Evolutionary conservation across 2,329 filamentous ascomycete genomes (phyloP), one percentile per base, ranked within the genome.

Genomic region (Pezizomycotina sp.): DNA sequence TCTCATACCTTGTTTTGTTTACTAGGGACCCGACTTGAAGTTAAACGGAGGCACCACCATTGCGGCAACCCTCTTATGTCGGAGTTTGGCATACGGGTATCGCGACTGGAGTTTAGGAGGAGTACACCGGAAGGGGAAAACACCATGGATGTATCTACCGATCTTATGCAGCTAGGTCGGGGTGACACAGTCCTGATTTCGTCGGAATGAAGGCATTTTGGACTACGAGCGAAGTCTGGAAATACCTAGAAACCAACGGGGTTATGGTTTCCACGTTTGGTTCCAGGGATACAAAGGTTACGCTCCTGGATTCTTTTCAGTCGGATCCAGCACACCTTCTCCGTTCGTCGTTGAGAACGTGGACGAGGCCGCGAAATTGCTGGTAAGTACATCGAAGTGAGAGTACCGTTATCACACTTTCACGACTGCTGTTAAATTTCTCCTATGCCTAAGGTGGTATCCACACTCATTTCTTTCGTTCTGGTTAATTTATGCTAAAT

Each of bases 61-160:
- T 37, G 73, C 86, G 4, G 84, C 79, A 1, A 98, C 89, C 3
- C 93, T 92, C 79, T 93, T 23, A 69, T 98, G 19, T 81, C 89
- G 27, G 68, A 79, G 86, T 83, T 18, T 84, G 84, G 6, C 92
- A 98, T 54, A 77, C 74, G 47, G 70, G 98, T 31, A 93, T 98
- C 58, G 89, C 83, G 16, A 98, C 89, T 4, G 89, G 89, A 89
- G 89, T 8, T 70, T 98, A 4, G 86, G 89, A 37, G 89, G 89
- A 41, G 89, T 98, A 15, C 89, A 98, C 57, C 84, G 27, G 84
- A 81, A 35, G 89, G 74, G 30, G 77, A 93, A 55, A 68, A 68
- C 48, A 79, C 77, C 5, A 77, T 95, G 74, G 89, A 98, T 55
- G 71, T 98, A 45, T 95, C 86, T 43, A 86, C 89, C 25, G 89